Percentiles rank a stretch among this genome's conserved stretches.
phyloP scores from a whole-genome alignment of 352 stramenopile genomes.

The Phytophthora ramorum region DNA sequence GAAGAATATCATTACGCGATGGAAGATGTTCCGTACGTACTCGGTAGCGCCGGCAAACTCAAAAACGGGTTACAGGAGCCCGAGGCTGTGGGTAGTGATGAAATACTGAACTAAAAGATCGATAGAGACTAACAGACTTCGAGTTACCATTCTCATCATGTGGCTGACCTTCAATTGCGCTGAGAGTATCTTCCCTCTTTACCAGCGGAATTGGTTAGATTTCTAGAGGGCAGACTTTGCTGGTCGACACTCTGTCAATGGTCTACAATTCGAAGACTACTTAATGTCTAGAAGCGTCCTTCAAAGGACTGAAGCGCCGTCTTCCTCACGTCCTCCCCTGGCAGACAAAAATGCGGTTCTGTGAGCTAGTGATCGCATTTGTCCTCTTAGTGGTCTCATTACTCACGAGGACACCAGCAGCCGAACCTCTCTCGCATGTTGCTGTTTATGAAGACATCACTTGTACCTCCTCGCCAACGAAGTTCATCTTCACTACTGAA shows the following conservation, averaged over 20 bases:
- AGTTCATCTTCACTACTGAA: slow-evolving; percentile 8
- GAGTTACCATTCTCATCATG: background rate
- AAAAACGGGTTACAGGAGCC: background rate
- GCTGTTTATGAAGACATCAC: background rate
- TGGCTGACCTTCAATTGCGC: background rate
- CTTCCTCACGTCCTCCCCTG: background rate
- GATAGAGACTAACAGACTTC: background rate
- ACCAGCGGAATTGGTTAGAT: no score
- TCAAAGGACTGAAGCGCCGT: background rate
- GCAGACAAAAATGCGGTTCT: background rate
- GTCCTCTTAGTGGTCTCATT: background rate
- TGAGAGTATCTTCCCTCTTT: no score
- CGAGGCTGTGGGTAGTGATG: background rate
- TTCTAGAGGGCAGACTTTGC: no score
- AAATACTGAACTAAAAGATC: background rate
- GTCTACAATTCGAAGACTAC: no score
- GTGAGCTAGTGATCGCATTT: background rate
- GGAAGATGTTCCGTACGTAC: slow-evolving; percentile 11
- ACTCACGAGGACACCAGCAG: background rate
- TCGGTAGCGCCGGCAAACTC: background rate
- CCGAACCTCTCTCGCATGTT: background rate
- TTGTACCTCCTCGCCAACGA: background rate
- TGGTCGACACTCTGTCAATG: no score
- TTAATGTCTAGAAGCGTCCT: background rate
- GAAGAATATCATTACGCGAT: slow-evolving; percentile 33